These are phyloP conservation scores for Hemileccinum rubropunctum DNA, from an alignment of 768 basidiomycete genomes.

Conservation along the genomic window DNA sequence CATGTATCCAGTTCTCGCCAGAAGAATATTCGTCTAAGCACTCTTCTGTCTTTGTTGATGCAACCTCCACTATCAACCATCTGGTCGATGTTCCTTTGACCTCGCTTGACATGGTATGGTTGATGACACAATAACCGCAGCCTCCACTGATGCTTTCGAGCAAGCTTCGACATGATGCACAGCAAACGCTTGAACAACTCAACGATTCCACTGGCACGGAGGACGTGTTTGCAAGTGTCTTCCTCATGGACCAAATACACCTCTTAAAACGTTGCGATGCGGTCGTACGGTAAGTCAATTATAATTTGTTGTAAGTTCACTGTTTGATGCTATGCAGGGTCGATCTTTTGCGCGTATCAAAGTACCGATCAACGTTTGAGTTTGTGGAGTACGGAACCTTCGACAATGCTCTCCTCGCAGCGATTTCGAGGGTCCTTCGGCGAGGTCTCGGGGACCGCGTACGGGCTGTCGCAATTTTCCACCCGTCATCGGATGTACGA, in stretches of 20 bases:
- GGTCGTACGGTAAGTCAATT: constrained; percentile 51
- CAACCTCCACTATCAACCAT: constrained; percentile 73
- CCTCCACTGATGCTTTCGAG: constrained; percentile 2
- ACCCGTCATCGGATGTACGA: constrained; percentile 44
- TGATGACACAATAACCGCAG: neutral
- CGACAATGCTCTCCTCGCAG: constrained; percentile 52
- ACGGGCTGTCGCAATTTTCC: constrained; percentile 61
- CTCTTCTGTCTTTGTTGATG: constrained; percentile 72
- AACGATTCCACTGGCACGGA: constrained; percentile 43
- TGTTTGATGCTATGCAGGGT: constrained; percentile 41
- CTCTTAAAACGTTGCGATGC: constrained; percentile 70
- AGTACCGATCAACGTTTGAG: constrained; percentile 42
- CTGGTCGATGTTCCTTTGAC: constrained; percentile 71
- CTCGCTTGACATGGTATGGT: constrained; percentile 71
- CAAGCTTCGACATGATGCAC: constrained; percentile 76
- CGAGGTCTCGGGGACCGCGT: constrained; percentile 74
- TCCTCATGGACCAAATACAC: constrained; percentile 69
- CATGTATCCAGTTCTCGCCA: constrained; percentile 48
- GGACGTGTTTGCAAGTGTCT: constrained; percentile 69
- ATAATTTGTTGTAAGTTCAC: neutral
- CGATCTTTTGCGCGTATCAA: constrained; percentile 37
- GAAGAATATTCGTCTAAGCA: constrained; percentile 53
- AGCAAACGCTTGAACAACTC: constrained; percentile 64
- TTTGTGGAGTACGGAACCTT: constrained; percentile 56
- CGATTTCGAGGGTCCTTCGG: constrained; percentile 49